Percentiles rank a stretch among this genome's conserved stretches.
phyloP scores from a whole-genome alignment of 2,329 filamentous ascomycete species.

The Arthroderma sp. region DNA sequence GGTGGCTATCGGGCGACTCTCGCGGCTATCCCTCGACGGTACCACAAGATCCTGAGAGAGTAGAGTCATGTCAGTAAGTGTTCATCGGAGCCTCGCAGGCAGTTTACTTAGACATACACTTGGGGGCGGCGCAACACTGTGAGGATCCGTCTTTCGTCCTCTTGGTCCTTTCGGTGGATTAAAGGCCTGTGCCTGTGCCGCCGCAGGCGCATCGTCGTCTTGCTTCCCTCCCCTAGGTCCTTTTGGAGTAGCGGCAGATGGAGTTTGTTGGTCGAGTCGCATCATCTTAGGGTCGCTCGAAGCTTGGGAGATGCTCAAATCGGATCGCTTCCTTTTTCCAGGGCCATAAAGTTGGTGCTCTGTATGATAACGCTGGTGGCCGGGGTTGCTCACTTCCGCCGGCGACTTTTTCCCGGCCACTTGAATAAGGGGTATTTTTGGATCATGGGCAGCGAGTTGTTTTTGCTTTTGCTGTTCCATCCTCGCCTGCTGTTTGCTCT shows the following conservation, averaged over 20 bases:
- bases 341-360: background rate
- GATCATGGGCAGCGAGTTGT: constrained; percentile 36
- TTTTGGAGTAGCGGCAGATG: constrained; percentile 18
- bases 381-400: constrained; percentile 11
- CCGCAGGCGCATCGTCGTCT: background rate
- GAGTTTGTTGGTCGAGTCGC: constrained; percentile 14
- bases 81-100: background rate
- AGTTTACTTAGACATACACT: constrained; percentile 18
- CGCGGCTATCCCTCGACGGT: constrained; percentile 29
- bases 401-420: constrained; percentile 18
- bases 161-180: constrained; percentile 17
- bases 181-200: constrained; percentile 10
- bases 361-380: background rate
- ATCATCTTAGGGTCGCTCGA: constrained; percentile 20
- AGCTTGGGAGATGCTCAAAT: constrained; percentile 17
- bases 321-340: constrained; percentile 26
- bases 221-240: constrained; percentile 14
- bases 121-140: constrained; percentile 16
- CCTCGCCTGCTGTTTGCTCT: constrained; percentile 24
- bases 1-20: constrained; percentile 19
- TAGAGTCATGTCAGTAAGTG: constrained; percentile 8
- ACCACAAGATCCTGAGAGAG: constrained; percentile 26
- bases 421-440: constrained; percentile 32
- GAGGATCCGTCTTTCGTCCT: constrained; percentile 16
- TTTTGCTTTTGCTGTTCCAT: constrained; percentile 29